phyloP scores from a whole-genome alignment of 2,329 filamentous ascomycete genomes.

The Fonsecaea erecta region DNA sequence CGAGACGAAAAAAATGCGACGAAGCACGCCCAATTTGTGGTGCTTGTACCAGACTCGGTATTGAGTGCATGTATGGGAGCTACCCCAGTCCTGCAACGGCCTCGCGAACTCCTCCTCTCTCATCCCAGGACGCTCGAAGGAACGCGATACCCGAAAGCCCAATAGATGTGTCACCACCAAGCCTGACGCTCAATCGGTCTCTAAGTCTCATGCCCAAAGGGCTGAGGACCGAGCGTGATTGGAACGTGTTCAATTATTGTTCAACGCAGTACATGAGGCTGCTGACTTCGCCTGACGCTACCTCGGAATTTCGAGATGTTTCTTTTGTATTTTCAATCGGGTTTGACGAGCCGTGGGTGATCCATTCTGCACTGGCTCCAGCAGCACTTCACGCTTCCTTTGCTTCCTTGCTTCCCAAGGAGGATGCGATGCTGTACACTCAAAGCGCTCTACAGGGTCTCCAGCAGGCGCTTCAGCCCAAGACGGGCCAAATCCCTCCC shows the following conservation, averaged over 20 bases:
- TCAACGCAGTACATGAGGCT: constrained; percentile 25
- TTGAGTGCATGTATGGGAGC: constrained; percentile 39
- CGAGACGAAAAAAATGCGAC: constrained; percentile 38
- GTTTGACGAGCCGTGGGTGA: constrained; percentile 29
- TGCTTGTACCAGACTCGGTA: constrained; percentile 23
- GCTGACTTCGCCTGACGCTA: constrained; percentile 27
- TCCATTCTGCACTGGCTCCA: constrained; percentile 31
- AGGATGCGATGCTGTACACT: constrained; percentile 31
- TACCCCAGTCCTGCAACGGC: not conserved
- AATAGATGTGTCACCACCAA: not conserved
- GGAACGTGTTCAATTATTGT: constrained; percentile 31
- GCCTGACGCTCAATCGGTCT: not conserved
- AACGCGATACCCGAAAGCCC: not conserved
- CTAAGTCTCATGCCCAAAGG: constrained; percentile 17
- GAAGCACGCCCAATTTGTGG: constrained; percentile 42
- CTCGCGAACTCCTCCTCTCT: not conserved
- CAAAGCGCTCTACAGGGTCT: constrained; percentile 31
- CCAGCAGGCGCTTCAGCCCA: constrained; percentile 18
- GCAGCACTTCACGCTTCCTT: constrained; percentile 31
- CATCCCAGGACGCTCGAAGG: not conserved
- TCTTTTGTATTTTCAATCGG: constrained; percentile 25
- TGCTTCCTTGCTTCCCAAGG: constrained; percentile 29
- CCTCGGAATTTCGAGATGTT: constrained; percentile 25
- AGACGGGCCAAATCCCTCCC: not conserved
- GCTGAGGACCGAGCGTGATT: constrained; percentile 28